Conservation (phyloP, 73 alveolate species). For the Vitrella brassicaformis region DNA sequence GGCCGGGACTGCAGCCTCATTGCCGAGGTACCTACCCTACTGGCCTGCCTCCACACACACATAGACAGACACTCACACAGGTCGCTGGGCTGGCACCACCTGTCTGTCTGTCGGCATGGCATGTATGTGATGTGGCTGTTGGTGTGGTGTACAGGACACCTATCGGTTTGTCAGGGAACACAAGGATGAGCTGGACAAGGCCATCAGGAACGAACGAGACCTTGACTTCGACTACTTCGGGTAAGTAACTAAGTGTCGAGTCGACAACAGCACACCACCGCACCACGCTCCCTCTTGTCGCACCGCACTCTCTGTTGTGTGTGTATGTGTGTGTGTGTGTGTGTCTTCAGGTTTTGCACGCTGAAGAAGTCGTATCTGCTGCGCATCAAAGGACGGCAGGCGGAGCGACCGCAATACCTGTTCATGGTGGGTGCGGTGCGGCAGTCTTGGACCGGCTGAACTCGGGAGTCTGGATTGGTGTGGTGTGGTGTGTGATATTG, state of each 20-base stretch:
- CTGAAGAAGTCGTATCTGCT: slow-evolving; percentile 45
- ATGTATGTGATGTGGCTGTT: too few species aligned
- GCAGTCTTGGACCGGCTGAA: background rate
- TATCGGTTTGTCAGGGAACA: background rate
- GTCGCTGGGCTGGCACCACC: too few species aligned
- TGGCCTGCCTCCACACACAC: too few species aligned
- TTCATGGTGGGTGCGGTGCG: slow-evolving; percentile 54
- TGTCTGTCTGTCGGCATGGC: too few species aligned
- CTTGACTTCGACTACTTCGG: background rate
- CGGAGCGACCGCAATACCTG: slow-evolving; percentile 80
- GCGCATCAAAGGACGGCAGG: slow-evolving; percentile 42
- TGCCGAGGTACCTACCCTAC: too few species aligned
- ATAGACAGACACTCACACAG: too few species aligned
- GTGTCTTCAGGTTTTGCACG: background rate
- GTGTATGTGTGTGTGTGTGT: too few species aligned
- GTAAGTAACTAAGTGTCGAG: too few species aligned
- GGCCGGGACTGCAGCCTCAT: background rate
- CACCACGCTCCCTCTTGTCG: too few species aligned
- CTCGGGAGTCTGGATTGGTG: background rate
- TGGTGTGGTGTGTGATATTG: background rate
- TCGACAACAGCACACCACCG: too few species aligned
- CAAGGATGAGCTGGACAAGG: background rate
- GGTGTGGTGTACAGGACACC: background rate
- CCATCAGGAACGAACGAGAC: background rate
- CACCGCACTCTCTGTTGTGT: too few species aligned